Percentiles rank a stretch among this genome's conserved stretches.
Evolutionary conservation across 305 asterid species (phyloP).

Genomic region (Caryopteris hybrid): DNA sequence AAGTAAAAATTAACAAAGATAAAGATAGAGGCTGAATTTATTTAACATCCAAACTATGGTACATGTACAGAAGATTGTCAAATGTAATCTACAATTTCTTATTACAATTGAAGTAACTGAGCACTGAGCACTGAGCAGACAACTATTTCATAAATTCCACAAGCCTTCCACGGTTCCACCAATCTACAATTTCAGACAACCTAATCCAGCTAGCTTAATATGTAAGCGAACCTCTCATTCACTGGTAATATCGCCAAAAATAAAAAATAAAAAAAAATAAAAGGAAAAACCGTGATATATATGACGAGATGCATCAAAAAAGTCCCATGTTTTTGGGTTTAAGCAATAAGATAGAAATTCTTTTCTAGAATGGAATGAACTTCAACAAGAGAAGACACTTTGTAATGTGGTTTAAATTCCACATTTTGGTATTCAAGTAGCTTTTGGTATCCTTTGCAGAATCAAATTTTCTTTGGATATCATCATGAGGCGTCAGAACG

Average conservation of each 20-base stretch:
- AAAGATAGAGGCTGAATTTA: no score
- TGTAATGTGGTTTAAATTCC: no score
- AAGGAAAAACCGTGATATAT: no score
- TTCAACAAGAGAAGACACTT: slow-evolving; percentile 72
- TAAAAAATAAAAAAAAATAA: no score
- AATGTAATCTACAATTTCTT: not conserved
- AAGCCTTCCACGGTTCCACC: not conserved
- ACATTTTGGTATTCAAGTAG: no score
- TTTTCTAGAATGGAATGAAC: slow-evolving; percentile 54
- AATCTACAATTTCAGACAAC: not conserved
- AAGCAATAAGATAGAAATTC: slow-evolving; percentile 52
- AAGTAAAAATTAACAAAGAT: no score
- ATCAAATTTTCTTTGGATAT: no score
- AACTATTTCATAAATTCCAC: not conserved
- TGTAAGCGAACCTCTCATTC: slow-evolving; percentile 4
- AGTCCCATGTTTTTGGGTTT: slow-evolving; percentile 8
- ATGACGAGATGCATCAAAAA: slow-evolving; percentile 1
- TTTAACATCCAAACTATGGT: not conserved
- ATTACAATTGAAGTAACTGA: not conserved
- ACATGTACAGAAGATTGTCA: not conserved
- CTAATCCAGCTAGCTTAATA: not conserved
- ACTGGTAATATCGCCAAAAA: not conserved
- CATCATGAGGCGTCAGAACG: no score
- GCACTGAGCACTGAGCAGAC: not conserved
- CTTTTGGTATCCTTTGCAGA: no score